These are phyloP conservation scores for Tulasnella sp. DNA, from an alignment of 768 basidiomycete species.

Conservation along the genomic window DNA sequence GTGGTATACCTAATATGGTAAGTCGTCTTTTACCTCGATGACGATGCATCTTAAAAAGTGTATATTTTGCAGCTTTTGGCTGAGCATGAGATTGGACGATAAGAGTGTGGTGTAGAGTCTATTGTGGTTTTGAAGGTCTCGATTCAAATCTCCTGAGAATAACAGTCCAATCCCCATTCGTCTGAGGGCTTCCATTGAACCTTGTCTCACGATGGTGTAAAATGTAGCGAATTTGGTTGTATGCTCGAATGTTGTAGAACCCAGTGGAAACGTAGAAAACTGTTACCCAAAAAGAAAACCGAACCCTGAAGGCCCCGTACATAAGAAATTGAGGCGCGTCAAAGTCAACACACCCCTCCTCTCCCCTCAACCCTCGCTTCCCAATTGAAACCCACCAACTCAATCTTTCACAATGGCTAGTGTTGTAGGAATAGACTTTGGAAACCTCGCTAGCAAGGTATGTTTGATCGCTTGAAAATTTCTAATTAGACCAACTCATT, in stretches of 20 bases:
- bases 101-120: background rate
- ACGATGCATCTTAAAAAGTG: background rate
- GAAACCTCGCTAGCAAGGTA: constrained; percentile 80
- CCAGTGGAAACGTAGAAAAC: too few species aligned
- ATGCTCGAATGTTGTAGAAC: too few species aligned
- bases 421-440: constrained; percentile 92
- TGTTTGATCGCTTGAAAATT: constrained; percentile 18
- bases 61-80: constrained; percentile 53
- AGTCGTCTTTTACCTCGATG: constrained; percentile 16
- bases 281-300: too few species aligned
- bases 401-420: constrained; percentile 41
- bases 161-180: too few species aligned
- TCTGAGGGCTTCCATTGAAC: too few species aligned
- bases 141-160: too few species aligned
- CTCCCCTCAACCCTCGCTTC: constrained; percentile 1
- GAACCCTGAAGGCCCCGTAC: too few species aligned
- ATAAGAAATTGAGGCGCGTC: constrained; percentile 3
- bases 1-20: constrained; percentile 98
- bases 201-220: too few species aligned
- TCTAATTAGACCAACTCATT: constrained; percentile 10
- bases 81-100: constrained; percentile 57
- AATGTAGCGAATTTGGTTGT: too few species aligned
- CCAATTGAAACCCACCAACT: constrained; percentile 6
- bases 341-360: constrained; percentile 11
- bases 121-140: background rate